Conservation (phyloP, 768 basidiomycete species). For the Naganishia onofrii region DNA sequence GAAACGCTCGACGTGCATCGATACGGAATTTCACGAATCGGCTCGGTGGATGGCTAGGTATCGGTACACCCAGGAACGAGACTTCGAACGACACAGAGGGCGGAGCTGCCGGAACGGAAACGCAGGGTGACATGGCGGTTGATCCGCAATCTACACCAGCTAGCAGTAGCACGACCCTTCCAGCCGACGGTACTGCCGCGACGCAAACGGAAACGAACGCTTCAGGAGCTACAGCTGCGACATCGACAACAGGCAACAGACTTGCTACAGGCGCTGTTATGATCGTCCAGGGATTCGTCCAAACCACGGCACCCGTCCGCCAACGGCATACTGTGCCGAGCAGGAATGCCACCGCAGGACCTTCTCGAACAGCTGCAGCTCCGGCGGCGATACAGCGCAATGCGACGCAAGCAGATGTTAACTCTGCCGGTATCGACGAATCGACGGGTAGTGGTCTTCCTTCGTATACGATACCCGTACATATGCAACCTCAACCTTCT, state of each 20-base stretch:
- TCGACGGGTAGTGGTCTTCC: no score
- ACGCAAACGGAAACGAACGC: not conserved
- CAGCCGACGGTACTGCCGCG: not conserved
- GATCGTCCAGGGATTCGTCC: conserved; percentile 32
- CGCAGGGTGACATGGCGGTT: conserved; percentile 2
- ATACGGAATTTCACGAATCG: conserved; percentile 21
- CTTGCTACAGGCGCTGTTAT: conserved; percentile 27
- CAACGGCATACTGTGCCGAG: not conserved
- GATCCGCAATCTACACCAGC: not conserved
- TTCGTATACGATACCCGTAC: no score
- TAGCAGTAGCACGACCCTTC: not conserved
- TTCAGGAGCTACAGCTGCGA: not conserved
- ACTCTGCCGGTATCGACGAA: not conserved
- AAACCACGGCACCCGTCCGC: conserved; percentile 22
- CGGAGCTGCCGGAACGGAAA: conserved; percentile 1
- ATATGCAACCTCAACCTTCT: no score
- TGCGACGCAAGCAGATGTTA: not conserved
- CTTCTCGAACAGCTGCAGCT: not conserved
- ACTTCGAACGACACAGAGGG: not conserved
- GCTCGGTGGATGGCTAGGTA: conserved; percentile 14
- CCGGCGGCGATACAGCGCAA: not conserved
- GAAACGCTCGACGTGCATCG: not conserved
- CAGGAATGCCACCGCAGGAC: not conserved
- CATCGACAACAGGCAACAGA: not conserved
- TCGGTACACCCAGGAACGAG: not conserved